phyloP scores from a whole-genome alignment of 495 filamentous ascomycete species.

The Trichoderma virens region DNA sequence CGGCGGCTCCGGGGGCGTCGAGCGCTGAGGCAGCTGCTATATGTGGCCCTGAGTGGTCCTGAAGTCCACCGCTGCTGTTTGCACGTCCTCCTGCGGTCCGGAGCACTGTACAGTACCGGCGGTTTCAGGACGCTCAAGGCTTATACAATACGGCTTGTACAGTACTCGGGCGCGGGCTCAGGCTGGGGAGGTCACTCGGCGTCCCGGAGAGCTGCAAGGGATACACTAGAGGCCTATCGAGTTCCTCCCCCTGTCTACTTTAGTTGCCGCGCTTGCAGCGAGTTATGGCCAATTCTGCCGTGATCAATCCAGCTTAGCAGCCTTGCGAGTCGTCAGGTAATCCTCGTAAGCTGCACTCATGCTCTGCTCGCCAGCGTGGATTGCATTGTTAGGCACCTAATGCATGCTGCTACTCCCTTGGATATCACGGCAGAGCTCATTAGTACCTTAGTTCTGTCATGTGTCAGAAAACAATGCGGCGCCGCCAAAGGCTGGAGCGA shows the following conservation, averaged over 20 bases:
- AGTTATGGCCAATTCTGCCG: not conserved
- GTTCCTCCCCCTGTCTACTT: not conserved
- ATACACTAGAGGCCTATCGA: not conserved
- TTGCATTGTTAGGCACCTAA: not conserved
- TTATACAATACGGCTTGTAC: too few species aligned
- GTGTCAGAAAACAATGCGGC: too few species aligned
- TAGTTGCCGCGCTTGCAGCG: slow-evolving; percentile 3
- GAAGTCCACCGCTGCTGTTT: not conserved
- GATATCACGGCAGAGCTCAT: too few species aligned
- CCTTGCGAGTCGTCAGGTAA: not conserved
- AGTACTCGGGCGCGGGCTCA: too few species aligned
- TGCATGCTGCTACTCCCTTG: too few species aligned
- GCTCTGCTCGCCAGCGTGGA: not conserved
- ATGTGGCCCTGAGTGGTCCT: not conserved
- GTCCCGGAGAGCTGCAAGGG: not conserved
- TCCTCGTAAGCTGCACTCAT: not conserved
- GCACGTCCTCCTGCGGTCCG: too few species aligned
- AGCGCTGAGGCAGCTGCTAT: not conserved
- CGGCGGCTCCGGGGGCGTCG: not conserved
- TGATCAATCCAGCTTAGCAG: not conserved
- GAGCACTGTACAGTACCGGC: too few species aligned
- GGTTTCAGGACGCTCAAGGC: too few species aligned
- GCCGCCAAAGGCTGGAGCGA: too few species aligned
- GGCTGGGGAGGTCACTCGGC: not conserved
- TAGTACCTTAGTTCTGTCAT: too few species aligned